Conservation (phyloP, 768 basidiomycete species). For the Gloeostereum incarnatum region DNA sequence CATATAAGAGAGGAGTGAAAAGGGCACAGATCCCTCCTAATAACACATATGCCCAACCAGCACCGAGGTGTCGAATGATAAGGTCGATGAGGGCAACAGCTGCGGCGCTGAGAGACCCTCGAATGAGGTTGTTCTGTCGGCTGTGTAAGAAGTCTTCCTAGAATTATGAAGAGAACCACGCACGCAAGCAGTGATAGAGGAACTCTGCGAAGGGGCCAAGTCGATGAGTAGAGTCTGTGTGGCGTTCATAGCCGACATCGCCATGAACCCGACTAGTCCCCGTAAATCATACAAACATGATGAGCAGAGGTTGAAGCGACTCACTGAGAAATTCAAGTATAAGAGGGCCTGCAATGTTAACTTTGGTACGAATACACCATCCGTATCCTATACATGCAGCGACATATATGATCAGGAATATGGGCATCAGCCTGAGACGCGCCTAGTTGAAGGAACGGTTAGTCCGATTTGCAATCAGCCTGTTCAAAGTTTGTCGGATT, state of each 20-base stretch:
- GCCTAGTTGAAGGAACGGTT: constrained; percentile 29
- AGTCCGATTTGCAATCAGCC: no score
- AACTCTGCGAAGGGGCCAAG: constrained; percentile 13
- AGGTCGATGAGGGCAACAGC: constrained; percentile 56
- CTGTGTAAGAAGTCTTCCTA: not conserved
- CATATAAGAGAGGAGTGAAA: constrained; percentile 37
- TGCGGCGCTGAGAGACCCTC: constrained; percentile 52
- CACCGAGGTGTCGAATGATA: constrained; percentile 46
- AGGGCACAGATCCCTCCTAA: constrained; percentile 41
- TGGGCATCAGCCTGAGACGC: constrained; percentile 37
- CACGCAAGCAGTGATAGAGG: constrained; percentile 17
- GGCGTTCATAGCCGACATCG: constrained; percentile 14
- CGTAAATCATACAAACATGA: not conserved
- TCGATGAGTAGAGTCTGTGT: constrained; percentile 15
- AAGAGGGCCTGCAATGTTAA: constrained; percentile 43
- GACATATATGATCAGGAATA: constrained; percentile 26
- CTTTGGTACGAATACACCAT: constrained; percentile 43
- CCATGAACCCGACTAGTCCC: constrained; percentile 12
- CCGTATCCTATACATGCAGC: constrained; percentile 44
- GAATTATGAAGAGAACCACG: not conserved
- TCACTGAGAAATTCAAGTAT: constrained; percentile 26
- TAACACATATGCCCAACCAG: constrained; percentile 64
- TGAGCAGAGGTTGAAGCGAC: not conserved
- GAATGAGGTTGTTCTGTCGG: constrained; percentile 58
- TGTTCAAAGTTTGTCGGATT: not conserved